Evolutionary conservation across 257 asterid genomes (phyloP), one percentile per base, ranked within the genome.

Genomic region (Scutellaria barbata): DNA sequence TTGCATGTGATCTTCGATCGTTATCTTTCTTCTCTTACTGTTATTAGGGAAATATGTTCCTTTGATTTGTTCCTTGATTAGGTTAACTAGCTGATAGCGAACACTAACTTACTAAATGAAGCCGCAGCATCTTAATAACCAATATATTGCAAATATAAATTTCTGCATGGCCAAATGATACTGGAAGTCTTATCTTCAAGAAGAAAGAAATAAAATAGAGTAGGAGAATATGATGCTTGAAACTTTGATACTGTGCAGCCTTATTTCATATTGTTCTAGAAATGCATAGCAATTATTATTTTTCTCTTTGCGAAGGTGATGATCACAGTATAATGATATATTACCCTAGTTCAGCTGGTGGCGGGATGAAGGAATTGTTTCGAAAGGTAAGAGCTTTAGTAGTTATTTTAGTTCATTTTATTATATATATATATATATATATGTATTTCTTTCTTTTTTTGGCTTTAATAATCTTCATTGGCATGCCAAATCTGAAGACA

Each of bases 261-360:
- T 48, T 66, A 12, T 67, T 66, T 39, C 16, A 39, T 75, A 10
- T 59, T 71, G n/a, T 69, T 18, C 43, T 48, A 25, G 65, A 58
- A 62, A 52, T 64, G 74, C 72, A 51, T 67, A 59, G 54, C 56
- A 55, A 67, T 70, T 66, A 59, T 82, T 72, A 57, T 72, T 52
- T 73, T 76, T 47, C 61, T 69, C 74, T 82, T 79, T 71, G 52
- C 82, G 86, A 82, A 95, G 99, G 92, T 85, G 98, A 95, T 80
- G 92, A 95, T 79, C 99, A 95, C 83, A 83, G 98, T 68, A 89
- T 95, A 73, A 93, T 90, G 98, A 93, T 93, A 72, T 93, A 93
- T 76, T 93, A 93, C 76, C 98, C 98, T 71, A 93, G 97, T 83
- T 84, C 98, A 68, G 98, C 98, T 16, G 98, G 98, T 79, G 96